Evolutionary conservation across 1,284 basidiomycete genomes (phyloP).

Genomic region (Fomitopsis schrenkii): DNA sequence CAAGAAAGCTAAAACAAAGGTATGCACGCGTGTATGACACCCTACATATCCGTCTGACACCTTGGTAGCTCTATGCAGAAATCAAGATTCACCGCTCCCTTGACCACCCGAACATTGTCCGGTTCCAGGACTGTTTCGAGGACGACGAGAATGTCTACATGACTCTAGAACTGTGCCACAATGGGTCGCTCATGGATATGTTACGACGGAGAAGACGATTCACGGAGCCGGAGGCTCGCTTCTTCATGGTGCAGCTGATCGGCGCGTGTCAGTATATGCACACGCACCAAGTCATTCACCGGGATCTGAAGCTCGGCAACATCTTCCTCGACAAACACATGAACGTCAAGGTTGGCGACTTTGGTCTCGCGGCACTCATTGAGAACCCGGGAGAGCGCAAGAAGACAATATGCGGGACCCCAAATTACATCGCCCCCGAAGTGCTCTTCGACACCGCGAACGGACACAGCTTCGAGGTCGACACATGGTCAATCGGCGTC

Average conservation of each 20-base stretch:
- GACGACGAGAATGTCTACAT: slow-evolving; percentile 97
- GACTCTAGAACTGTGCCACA: slow-evolving; percentile 89
- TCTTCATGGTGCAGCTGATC: slow-evolving; percentile 92
- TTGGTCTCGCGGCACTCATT: slow-evolving; percentile 94
- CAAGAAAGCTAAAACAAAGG: slow-evolving; percentile 93
- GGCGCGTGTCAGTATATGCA: slow-evolving; percentile 98
- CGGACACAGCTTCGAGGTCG: slow-evolving; percentile 97
- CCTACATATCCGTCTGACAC: neutral
- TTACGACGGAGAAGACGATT: slow-evolving; percentile 86
- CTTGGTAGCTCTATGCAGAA: slow-evolving; percentile 85
- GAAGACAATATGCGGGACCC: slow-evolving; percentile 98
- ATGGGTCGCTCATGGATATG: slow-evolving; percentile 90
- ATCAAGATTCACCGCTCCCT: slow-evolving; percentile 97
- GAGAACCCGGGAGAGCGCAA: slow-evolving; percentile 96
- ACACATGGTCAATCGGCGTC: slow-evolving; percentile 97
- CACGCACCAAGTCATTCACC: slow-evolving; percentile 91
- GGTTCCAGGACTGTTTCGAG: slow-evolving; percentile 94
- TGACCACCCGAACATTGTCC: slow-evolving; percentile 90
- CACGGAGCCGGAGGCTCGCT: slow-evolving; percentile 90
- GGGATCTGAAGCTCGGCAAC: slow-evolving; percentile 95
- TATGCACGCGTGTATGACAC: slow-evolving; percentile 22
- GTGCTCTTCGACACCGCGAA: slow-evolving; percentile 95
- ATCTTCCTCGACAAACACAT: slow-evolving; percentile 89
- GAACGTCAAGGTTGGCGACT: slow-evolving; percentile 97
- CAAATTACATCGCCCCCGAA: slow-evolving; percentile 98